phyloP scores from a whole-genome alignment of 2,329 filamentous ascomycete species.

The Ceratocystis cubensis region DNA sequence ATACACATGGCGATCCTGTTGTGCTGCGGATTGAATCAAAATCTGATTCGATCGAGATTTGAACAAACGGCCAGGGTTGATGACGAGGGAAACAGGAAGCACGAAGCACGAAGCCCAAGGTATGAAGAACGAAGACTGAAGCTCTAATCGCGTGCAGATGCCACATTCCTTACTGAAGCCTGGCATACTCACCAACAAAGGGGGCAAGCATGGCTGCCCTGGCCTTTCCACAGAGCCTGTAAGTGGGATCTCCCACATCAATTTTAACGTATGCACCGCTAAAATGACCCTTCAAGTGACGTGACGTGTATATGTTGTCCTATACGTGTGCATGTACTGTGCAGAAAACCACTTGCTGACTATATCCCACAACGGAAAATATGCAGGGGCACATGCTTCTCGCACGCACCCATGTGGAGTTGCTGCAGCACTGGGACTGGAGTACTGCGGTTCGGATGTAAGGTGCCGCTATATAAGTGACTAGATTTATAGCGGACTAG shows the following conservation, averaged over 20 bases:
- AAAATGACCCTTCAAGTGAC: too few relatives aligned
- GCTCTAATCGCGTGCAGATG: too few relatives aligned
- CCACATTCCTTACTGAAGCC: too few relatives aligned
- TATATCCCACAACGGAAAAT: not conserved
- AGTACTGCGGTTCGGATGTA: not conserved
- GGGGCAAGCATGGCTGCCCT: too few relatives aligned
- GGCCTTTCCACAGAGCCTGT: too few relatives aligned
- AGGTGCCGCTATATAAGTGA: not conserved
- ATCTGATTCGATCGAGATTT: constrained; percentile 1
- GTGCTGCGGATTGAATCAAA: not conserved
- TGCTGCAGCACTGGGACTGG: not conserved
- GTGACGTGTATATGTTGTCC: too few relatives aligned
- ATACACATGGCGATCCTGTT: not conserved
- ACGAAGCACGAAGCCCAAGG: not conserved
- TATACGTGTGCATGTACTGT: too few relatives aligned
- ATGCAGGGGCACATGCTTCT: not conserved
- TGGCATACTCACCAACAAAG: too few relatives aligned
- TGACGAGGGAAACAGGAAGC: not conserved
- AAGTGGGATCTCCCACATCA: too few relatives aligned
- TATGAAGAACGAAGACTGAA: too few relatives aligned
- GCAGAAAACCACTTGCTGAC: too few relatives aligned
- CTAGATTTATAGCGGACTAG: not conserved
- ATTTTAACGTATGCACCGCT: too few relatives aligned
- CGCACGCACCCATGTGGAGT: not conserved
- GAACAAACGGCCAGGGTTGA: not conserved